These are phyloP conservation scores for Candida hungchunana DNA, from an alignment of 805 yeast genomes.

Conservation along the genomic window DNA sequence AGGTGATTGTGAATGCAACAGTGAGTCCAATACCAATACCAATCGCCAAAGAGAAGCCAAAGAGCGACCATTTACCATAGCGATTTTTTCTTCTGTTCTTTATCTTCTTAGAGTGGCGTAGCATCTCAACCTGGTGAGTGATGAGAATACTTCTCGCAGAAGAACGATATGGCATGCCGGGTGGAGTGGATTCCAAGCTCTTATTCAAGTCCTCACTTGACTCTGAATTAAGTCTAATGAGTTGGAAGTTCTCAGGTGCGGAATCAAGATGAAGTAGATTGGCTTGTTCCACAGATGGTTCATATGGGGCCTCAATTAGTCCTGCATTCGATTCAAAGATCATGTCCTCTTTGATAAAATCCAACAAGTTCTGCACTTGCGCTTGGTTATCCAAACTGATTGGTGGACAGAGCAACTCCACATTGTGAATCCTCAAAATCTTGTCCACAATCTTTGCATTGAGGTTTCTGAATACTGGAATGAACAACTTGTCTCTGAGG, in stretches of 20 bases:
- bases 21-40: constrained; percentile 27
- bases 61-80: constrained; percentile 9
- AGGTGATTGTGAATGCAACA: constrained; percentile 16
- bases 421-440: constrained; percentile 15
- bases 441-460: constrained; percentile 18
- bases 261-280: neutral
- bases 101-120: constrained; percentile 16
- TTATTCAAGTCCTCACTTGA: neutral
- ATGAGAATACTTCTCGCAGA: constrained; percentile 9
- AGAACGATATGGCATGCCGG: neutral
- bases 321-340: constrained; percentile 5
- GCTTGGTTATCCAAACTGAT: constrained; percentile 18
- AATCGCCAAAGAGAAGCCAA: constrained; percentile 18
- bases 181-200: no score
- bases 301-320: neutral
- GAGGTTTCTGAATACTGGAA: constrained; percentile 26
- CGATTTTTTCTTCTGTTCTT: constrained; percentile 7
- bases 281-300: neutral
- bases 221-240: constrained; percentile 1
- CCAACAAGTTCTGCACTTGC: constrained; percentile 20
- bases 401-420: constrained; percentile 25
- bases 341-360: constrained; percentile 19
- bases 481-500: constrained; percentile 14
- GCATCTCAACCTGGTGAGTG: constrained; percentile 13
- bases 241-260: constrained; percentile 5